Base-by-base conservation (phyloP, 352 stramenopile genomes). In the Globisporangium rhizosaccharum region DNA sequence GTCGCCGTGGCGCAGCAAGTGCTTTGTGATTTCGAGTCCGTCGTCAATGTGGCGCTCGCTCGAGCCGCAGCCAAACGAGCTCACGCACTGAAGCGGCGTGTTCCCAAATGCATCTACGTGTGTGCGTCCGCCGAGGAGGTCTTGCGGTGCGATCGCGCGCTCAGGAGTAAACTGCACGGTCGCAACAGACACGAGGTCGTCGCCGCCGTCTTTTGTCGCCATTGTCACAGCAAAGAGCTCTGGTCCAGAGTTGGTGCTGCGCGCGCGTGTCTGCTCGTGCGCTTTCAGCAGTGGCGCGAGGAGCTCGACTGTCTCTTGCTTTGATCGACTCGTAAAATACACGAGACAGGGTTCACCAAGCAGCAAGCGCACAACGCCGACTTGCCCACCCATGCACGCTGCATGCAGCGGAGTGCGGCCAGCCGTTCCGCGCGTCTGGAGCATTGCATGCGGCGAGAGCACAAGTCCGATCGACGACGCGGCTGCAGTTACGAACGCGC, bases 21-120 rank as follows among this genome's bases (percentile, higher is more conserved):
- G 60, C n/a, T 56, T 62, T 0, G 75, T 85, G 61, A 92, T 88
- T 30, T 79, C 73, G 10, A 92, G 53, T 12, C 75, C 75, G 48
- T 90, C 77, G 57, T 83, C 68, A 15, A 92, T 62, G 68, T 93
- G 84, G 23, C 63, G 68, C 45, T 73, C 67, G 44, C 56, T 79
- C 1, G 77, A 80, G 44, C 79, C 84, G 51, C 78, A 91, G 20
- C 84, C 84, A 59, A 91, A 93, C 66, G 81, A 93, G 45, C 76
- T 86, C 39, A 87, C 64, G 54, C 81, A 93, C 56, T 91, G 79
- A 14, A 93, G 62, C 20, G 81, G 76, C 2, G 84, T 88, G 57
- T 93, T 93, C 26, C 84, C 84, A 66, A 91, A 93, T 56, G 86
- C 65, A 57, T 93, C 83, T 0, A 89, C 63, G 55, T 90, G 79